Conservation (phyloP, 306 rosid species). For the Rubus idaeus region DNA sequence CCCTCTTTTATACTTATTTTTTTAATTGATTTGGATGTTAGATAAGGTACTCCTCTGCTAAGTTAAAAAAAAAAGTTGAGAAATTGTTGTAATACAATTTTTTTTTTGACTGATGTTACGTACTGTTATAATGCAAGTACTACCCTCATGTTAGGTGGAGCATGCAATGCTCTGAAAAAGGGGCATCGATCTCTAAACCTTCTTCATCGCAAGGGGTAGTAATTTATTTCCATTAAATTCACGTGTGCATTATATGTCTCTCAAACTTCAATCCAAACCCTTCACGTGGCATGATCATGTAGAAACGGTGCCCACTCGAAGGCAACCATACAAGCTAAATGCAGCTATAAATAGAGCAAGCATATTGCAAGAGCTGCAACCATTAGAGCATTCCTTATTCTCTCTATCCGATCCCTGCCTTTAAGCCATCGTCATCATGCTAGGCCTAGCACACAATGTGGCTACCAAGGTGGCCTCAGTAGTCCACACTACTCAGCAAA, state of each 20-base stretch:
- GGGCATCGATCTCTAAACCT: too few relatives aligned
- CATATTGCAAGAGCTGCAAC: background rate
- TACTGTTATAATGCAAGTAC: too few relatives aligned
- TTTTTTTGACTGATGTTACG: too few relatives aligned
- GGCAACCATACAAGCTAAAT: background rate
- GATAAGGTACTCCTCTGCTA: too few relatives aligned
- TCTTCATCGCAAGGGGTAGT: background rate
- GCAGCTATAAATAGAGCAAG: background rate
- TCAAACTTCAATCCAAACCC: background rate
- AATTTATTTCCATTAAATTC: background rate
- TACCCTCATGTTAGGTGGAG: too few relatives aligned
- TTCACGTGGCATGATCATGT: background rate
- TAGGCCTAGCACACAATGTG: conserved; percentile 10
- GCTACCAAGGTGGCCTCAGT: background rate
- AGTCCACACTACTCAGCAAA: background rate
- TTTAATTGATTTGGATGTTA: too few relatives aligned
- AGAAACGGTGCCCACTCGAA: background rate
- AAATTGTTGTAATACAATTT: too few relatives aligned
- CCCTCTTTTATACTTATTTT: too few relatives aligned
- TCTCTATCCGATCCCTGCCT: background rate
- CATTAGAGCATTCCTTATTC: background rate
- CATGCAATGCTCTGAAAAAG: too few relatives aligned
- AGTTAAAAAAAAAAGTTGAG: too few relatives aligned
- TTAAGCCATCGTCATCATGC: background rate
- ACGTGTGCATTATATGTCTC: background rate